These are phyloP conservation scores for Skeletonema tropicum DNA, from an alignment of 108 stramenopile genomes.

Conservation along the genomic window DNA sequence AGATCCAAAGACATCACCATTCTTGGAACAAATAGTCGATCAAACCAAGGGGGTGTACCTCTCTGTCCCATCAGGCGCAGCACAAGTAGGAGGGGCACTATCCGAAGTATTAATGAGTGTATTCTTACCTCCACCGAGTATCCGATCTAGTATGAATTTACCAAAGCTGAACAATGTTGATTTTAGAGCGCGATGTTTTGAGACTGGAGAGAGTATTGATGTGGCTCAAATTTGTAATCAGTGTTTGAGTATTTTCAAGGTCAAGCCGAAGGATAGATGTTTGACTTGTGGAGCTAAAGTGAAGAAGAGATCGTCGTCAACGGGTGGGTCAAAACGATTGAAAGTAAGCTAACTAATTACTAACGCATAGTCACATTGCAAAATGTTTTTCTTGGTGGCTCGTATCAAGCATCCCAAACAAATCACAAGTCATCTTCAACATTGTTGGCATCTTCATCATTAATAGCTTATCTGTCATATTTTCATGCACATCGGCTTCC, in stretches of 20 bases:
- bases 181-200: constrained; percentile 85
- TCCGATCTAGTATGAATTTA: constrained; percentile 65
- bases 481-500: no score
- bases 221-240: constrained; percentile 85
- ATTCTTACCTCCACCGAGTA: constrained; percentile 65
- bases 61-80: constrained; percentile 58
- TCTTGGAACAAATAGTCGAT: constrained; percentile 83
- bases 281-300: constrained; percentile 83
- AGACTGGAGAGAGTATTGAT: constrained; percentile 74
- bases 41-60: constrained; percentile 65
- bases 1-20: constrained; percentile 52
- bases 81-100: constrained; percentile 80
- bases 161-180: constrained; percentile 79
- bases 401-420: no score
- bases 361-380: no score
- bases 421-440: no score
- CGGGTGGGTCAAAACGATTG: neutral
- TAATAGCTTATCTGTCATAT: no score
- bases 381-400: no score
- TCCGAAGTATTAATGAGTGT: constrained; percentile 76
- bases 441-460: no score
- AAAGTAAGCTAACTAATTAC: neutral
- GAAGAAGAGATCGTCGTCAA: constrained; percentile 5
- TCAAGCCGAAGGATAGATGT: constrained; percentile 61
- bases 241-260: constrained; percentile 83